Evolutionary conservation across 1,284 basidiomycete genomes (phyloP).

Genomic region (Pyrrhoderma noxium): DNA sequence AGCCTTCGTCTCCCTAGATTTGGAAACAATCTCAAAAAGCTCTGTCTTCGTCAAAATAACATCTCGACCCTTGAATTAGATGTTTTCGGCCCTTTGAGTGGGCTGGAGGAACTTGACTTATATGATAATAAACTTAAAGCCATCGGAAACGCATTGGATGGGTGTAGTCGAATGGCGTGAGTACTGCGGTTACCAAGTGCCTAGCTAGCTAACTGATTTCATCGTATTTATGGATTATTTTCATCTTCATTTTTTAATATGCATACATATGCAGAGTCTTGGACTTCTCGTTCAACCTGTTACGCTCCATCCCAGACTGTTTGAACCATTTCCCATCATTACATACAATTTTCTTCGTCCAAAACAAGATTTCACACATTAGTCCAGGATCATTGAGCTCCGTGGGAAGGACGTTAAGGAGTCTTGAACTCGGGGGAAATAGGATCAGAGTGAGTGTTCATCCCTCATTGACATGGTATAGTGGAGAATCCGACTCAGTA

Average conservation of each 20-base stretch:
- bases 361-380: conserved; percentile 89
- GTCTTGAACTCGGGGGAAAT: conserved; percentile 92
- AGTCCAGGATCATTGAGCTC: conserved; percentile 70
- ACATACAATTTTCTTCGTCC: conserved; percentile 86
- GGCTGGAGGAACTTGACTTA: conserved; percentile 85
- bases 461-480: conserved; percentile 10
- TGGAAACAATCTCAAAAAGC: conserved; percentile 56
- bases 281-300: conserved; percentile 93
- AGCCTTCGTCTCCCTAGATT: conserved; percentile 68
- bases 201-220: too few species aligned
- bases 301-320: conserved; percentile 63
- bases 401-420: conserved; percentile 69
- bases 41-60: conserved; percentile 89
- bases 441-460: conserved; percentile 64
- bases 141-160: conserved; percentile 59
- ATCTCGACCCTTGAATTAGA: conserved; percentile 66
- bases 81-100: conserved; percentile 55
- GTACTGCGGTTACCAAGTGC: conserved; percentile 24
- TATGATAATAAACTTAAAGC: conserved; percentile 92
- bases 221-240: conserved; percentile 19
- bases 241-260: neutral
- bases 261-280: conserved; percentile 47
- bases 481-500: conserved; percentile 1
- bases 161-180: conserved; percentile 61
- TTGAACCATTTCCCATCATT: conserved; percentile 56